phyloP scores from a whole-genome alignment of 805 yeast genomes.

The Maudiozyma barnettii region DNA sequence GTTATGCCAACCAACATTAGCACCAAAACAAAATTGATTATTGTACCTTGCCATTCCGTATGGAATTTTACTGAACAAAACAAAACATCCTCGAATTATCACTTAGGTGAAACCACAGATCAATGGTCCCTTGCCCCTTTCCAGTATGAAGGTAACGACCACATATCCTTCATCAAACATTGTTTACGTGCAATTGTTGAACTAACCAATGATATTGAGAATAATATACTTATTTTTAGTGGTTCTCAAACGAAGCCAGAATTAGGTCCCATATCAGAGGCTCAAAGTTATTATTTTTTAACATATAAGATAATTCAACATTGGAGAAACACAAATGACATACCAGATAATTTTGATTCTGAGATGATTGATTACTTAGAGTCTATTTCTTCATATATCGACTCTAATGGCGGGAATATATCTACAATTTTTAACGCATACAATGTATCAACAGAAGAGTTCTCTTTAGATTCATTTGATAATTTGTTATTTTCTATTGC shows the following conservation, averaged over 20 bases:
- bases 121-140: slow-evolving; percentile 66
- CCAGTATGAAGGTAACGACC: slow-evolving; percentile 63
- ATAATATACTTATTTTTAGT: slow-evolving; percentile 36
- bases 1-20: not conserved
- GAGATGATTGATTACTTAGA: slow-evolving; percentile 7
- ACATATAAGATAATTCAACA: slow-evolving; percentile 27
- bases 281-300: slow-evolving; percentile 44
- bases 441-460: slow-evolving; percentile 49
- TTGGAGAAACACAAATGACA: not conserved
- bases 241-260: slow-evolving; percentile 66
- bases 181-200: slow-evolving; percentile 36
- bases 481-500: slow-evolving; percentile 56
- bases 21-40: slow-evolving; percentile 28
- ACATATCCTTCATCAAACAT: slow-evolving; percentile 55
- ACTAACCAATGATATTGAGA: slow-evolving; percentile 24
- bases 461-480: slow-evolving; percentile 72
- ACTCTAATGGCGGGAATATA: not conserved
- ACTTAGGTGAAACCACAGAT: slow-evolving; percentile 36
- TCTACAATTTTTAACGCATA: slow-evolving; percentile 8
- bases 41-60: slow-evolving; percentile 56
- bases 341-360: slow-evolving; percentile 3
- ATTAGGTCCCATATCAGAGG: slow-evolving; percentile 51
- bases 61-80: slow-evolving; percentile 33
- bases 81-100: slow-evolving; percentile 3
- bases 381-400: not conserved